These are phyloP conservation scores for Pinus albicaulis DNA, from an alignment of 75 land plant species.

Conservation along the genomic window DNA sequence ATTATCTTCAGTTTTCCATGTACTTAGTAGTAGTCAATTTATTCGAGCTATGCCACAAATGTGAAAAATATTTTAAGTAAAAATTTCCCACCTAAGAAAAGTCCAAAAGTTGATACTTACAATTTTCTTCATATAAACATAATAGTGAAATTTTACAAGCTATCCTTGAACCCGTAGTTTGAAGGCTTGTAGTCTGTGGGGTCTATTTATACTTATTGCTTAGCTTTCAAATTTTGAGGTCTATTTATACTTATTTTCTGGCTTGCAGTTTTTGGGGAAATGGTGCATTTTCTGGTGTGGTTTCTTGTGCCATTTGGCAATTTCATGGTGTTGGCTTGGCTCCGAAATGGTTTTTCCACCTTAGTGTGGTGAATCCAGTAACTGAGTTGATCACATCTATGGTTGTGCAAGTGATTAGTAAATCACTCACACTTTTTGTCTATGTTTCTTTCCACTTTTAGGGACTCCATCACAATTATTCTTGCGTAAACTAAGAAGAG, in stretches of 20 bases:
- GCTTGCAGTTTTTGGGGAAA: background rate
- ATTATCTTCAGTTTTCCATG: background rate
- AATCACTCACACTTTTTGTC: background rate
- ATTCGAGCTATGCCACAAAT: background rate
- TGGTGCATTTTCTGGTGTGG: background rate
- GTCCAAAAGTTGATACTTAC: background rate
- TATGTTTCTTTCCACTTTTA: constrained; percentile 3
- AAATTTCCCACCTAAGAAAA: no score
- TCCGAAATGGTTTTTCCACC: background rate
- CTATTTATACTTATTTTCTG: no score
- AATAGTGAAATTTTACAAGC: background rate
- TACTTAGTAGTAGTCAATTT: background rate
- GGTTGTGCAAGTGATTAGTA: background rate
- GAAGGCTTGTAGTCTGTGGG: background rate
- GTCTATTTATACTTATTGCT: background rate
- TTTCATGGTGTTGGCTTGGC: background rate
- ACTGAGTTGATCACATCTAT: background rate
- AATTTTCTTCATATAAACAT: background rate
- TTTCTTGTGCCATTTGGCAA: background rate
- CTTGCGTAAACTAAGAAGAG: constrained; percentile 33
- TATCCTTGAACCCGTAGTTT: background rate
- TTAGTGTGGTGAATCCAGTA: background rate
- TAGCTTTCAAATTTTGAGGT: no score
- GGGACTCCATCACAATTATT: constrained; percentile 11
- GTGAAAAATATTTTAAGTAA: background rate